Percentiles rank a stretch among this genome's conserved stretches.
phyloP scores from a whole-genome alignment of 129 eudicot genomes.

The Pulicaria dysenterica region DNA sequence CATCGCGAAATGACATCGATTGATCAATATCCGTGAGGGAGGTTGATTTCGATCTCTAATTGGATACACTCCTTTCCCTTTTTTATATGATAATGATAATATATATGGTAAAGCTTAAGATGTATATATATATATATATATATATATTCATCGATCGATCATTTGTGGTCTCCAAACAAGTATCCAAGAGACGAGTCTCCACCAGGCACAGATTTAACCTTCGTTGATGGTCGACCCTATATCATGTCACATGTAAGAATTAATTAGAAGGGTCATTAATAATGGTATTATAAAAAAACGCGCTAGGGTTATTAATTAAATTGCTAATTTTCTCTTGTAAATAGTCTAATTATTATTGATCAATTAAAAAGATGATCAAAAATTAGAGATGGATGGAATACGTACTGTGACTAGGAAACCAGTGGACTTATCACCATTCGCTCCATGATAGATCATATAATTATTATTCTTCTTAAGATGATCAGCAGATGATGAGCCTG shows the following conservation, averaged over 20 bases:
- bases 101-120: no score
- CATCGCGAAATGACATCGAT: conserved; percentile 3
- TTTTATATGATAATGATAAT: no score
- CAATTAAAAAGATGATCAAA: neutral
- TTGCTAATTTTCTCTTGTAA: no score
- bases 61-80: no score
- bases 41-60: conserved; percentile 21
- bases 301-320: no score
- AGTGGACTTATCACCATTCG: conserved; percentile 45
- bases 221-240: conserved; percentile 70
- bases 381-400: neutral
- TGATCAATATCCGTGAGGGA: neutral
- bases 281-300: no score
- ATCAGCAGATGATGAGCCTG: conserved; percentile 13
- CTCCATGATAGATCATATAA: conserved; percentile 12
- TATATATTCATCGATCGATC: neutral
- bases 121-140: no score
- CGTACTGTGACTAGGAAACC: conserved; percentile 47
- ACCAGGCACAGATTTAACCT: conserved; percentile 68
- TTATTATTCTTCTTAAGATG: conserved; percentile 20
- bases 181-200: conserved; percentile 74
- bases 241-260: neutral
- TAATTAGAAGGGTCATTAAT: neutral
- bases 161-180: conserved; percentile 70
- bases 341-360: no score